Evolutionary conservation across 345 rosid genomes (phyloP).

Genomic region (Citrus maxima): DNA sequence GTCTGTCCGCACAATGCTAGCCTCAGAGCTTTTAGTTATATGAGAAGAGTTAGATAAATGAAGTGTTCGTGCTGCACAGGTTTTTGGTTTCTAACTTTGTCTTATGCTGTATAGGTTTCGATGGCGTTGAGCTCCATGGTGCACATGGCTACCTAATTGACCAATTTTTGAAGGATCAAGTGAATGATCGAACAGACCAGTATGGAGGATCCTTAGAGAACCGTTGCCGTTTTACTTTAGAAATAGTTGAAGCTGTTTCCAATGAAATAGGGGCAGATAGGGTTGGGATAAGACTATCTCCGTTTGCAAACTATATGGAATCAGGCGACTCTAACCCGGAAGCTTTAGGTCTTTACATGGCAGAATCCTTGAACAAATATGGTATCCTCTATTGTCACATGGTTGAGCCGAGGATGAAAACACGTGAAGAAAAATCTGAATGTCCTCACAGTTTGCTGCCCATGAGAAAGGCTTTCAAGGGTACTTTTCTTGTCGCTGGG

Average conservation of each 20-base stretch:
- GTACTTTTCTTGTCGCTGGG: slow-evolving; percentile 61
- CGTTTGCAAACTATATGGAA: slow-evolving; percentile 44
- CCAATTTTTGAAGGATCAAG: slow-evolving; percentile 70
- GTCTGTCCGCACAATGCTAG: too few relatives aligned
- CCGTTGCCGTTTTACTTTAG: slow-evolving; percentile 62
- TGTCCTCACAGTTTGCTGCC: slow-evolving; percentile 39
- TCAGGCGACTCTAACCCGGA: slow-evolving; percentile 59
- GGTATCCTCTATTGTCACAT: slow-evolving; percentile 63
- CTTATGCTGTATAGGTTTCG: slow-evolving; percentile 45
- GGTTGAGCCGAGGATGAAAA: slow-evolving; percentile 63
- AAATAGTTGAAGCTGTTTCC: slow-evolving; percentile 57
- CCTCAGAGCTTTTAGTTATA: too few relatives aligned
- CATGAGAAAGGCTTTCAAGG: slow-evolving; percentile 65
- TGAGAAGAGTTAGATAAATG: not conserved
- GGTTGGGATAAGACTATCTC: slow-evolving; percentile 73
- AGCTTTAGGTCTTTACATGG: slow-evolving; percentile 63
- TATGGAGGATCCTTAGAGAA: slow-evolving; percentile 71
- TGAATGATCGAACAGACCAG: slow-evolving; percentile 64
- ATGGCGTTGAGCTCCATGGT: slow-evolving; percentile 79
- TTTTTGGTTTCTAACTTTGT: slow-evolving; percentile 10
- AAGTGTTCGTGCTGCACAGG: not conserved
- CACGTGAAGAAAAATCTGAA: slow-evolving; percentile 18
- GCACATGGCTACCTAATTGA: slow-evolving; percentile 71
- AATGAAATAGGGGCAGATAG: slow-evolving; percentile 69
- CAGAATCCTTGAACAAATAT: slow-evolving; percentile 48